Base-by-base conservation (phyloP, 768 basidiomycete species). In the Mycena galericulata region DNA sequence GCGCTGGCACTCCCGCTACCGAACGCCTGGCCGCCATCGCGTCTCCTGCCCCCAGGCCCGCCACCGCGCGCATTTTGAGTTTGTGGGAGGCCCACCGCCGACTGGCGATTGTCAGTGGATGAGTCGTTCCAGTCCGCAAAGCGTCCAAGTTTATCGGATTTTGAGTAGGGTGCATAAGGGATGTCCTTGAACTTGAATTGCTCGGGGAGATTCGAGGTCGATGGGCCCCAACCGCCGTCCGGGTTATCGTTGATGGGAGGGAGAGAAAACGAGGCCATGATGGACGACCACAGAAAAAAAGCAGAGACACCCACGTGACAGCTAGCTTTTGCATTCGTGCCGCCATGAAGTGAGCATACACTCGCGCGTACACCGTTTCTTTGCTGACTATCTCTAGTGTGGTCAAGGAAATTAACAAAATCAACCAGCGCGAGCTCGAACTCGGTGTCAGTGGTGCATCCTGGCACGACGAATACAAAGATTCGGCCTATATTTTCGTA, bases 181-280 rank as follows among this genome's bases (percentile, higher is more conserved):
- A 99, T 98, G 74, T 98, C 98, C 80, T 95, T 96, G 88, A 98
- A 98, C 82, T 97, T 96, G 83, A 97, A 98, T 70, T 95, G 91
- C 49, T 92, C 86, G 1, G 97, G 96, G 24, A 97, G 83, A 79
- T 93, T 92, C 2, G 83, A 86, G 0, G 91, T 87, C 4, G 92
- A 89, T 8, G 96, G 94, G 1, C 95, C 95, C 97, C 97, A 98
- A 61, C 94, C 93, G 36, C 94, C 95, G 74, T 97, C 96, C 41
- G 92, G 91, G 81, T 95, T 96, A 79, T 97, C 96, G 80, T 94
- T 87, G 70, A 98, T 95, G 1, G 87, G 87, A 45, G 96, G 96
- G 40, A 98, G 86, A 57, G 89, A 86, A 82, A 98, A 98, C 40
- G 93, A 94, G 66, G 90, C 83, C 91, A 92, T 94, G 66, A 56